phyloP scores from a whole-genome alignment of 257 asterid genomes.

The Solanum clarkiae region DNA sequence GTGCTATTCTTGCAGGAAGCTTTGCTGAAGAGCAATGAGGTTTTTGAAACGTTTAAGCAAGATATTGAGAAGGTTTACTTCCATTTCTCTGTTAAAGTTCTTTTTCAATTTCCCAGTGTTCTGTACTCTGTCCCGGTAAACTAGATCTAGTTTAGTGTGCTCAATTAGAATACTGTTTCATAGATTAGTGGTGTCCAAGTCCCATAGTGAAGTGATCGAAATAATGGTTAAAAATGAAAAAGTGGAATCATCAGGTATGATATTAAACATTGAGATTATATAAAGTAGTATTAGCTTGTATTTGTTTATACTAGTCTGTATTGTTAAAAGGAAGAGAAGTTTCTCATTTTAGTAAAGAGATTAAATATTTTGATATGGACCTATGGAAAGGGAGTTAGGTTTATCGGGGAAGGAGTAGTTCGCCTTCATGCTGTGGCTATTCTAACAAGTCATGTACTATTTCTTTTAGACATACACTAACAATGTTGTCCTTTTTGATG shows the following conservation, averaged over 20 bases:
- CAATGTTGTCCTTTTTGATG: not conserved
- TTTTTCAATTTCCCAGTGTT: not conserved
- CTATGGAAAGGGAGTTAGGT: not conserved
- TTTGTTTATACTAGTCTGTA: not conserved
- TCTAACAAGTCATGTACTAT: not conserved
- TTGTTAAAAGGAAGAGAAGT: not conserved
- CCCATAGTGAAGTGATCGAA: not conserved
- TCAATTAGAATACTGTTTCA: not conserved
- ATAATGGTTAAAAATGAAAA: not conserved
- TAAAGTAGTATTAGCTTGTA: not conserved
- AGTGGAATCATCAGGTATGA: not conserved
- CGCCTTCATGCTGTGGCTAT: not conserved
- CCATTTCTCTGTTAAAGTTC: not conserved
- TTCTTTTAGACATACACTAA: not conserved
- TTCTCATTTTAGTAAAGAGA: not conserved
- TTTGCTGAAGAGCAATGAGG: slow-evolving; percentile 88
- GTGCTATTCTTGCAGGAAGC: slow-evolving; percentile 58
- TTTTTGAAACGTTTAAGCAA: slow-evolving; percentile 89
- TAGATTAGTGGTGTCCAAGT: not conserved
- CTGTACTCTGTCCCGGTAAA: not conserved
- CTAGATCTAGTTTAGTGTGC: not conserved
- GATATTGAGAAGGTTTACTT: slow-evolving; percentile 82
- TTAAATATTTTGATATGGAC: not conserved
- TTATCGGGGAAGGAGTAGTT: not conserved
- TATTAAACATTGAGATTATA: not conserved